Conservation (phyloP, 2,329 filamentous ascomycete species). For the Botryotinia narcissicola region DNA sequence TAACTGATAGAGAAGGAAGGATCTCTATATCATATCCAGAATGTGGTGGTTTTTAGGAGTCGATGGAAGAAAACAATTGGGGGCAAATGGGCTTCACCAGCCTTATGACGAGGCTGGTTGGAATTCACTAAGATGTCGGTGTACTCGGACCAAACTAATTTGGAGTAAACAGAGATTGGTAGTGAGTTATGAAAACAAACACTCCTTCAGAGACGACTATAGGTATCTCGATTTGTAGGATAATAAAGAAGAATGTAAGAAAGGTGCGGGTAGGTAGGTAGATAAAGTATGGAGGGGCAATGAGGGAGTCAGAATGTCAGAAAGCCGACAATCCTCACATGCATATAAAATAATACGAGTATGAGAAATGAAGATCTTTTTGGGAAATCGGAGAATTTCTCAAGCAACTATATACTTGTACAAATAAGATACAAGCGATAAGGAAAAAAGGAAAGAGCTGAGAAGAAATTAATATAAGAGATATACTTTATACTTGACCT, state of each 20-base stretch:
- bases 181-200: not conserved
- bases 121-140: not conserved
- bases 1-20: not conserved
- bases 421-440: not conserved
- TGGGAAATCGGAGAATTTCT: not conserved
- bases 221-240: not conserved
- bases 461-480: not conserved
- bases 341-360: not conserved
- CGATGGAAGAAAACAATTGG: not conserved
- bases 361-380: not conserved
- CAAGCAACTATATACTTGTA: not conserved
- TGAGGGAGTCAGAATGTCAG: not conserved
- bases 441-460: conserved; percentile 4
- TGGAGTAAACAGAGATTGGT: not conserved
- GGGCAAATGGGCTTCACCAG: conserved; percentile 6
- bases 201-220: not conserved
- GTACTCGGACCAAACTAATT: not conserved
- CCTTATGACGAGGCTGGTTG: conserved; percentile 1
- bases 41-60: not conserved
- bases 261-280: not conserved
- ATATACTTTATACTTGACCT: not conserved
- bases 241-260: not conserved
- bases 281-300: not conserved
- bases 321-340: not conserved
- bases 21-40: conserved; percentile 7